These are phyloP conservation scores for Leccinum longicurvipes DNA, from an alignment of 768 basidiomycete genomes.

Conservation along the genomic window DNA sequence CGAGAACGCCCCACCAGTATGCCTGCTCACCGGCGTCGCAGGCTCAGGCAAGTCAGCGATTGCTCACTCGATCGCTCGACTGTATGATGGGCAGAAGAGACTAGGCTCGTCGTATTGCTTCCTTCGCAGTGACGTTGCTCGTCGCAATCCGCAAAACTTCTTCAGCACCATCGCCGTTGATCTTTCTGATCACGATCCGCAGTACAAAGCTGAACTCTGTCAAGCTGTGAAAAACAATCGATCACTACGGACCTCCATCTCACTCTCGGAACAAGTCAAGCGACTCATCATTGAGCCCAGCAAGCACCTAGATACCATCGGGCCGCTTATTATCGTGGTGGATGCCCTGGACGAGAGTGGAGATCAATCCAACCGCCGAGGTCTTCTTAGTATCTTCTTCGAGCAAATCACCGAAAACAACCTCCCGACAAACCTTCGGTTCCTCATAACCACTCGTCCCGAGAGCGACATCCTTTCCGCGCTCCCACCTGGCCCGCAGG, in stretches of 20 bases:
- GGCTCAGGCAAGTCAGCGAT: slow-evolving; percentile 33
- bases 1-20: slow-evolving; percentile 19
- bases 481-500: neutral
- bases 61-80: slow-evolving; percentile 28
- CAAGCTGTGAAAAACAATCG: slow-evolving; percentile 18
- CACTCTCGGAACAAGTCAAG: slow-evolving; percentile 25
- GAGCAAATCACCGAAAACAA: slow-evolving; percentile 6
- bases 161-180: slow-evolving; percentile 35
- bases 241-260: slow-evolving; percentile 18
- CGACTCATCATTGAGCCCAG: slow-evolving; percentile 28
- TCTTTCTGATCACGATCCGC: slow-evolving; percentile 31
- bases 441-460: slow-evolving; percentile 27
- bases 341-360: slow-evolving; percentile 35
- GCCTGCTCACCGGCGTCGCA: slow-evolving; percentile 25
- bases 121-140: slow-evolving; percentile 11
- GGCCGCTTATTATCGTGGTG: slow-evolving; percentile 34
- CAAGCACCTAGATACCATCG: slow-evolving; percentile 19
- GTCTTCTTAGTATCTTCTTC: slow-evolving; percentile 21
- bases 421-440: slow-evolving; percentile 23
- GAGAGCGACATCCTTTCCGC: slow-evolving; percentile 22
- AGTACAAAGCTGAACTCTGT: slow-evolving; percentile 20
- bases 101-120: slow-evolving; percentile 35
- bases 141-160: slow-evolving; percentile 23
- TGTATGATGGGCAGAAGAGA: slow-evolving; percentile 25
- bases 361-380: slow-evolving; percentile 10